Conservation (phyloP, 2,329 filamentous ascomycete species). For the Colletotrichum agaves region DNA sequence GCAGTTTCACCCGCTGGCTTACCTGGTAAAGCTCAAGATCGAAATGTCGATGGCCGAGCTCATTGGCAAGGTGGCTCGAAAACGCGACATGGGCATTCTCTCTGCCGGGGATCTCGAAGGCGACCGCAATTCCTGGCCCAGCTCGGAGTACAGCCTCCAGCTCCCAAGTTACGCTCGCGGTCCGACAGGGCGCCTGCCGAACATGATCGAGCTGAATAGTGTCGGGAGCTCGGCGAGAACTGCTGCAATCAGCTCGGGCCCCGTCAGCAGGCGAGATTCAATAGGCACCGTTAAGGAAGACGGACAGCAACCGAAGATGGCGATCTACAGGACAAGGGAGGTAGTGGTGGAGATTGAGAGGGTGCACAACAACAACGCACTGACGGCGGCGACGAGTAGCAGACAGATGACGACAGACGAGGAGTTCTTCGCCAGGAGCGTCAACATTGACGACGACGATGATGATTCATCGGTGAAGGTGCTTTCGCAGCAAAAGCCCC, state of each 20-base stretch:
- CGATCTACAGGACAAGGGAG: slow-evolving; percentile 28
- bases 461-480: background rate
- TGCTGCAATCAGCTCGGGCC: slow-evolving; percentile 19
- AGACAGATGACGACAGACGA: background rate
- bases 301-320: slow-evolving; percentile 28
- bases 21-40: slow-evolving; percentile 64
- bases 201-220: slow-evolving; percentile 6
- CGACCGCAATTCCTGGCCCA: slow-evolving; percentile 17
- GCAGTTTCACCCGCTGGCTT: slow-evolving; percentile 63
- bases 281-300: background rate
- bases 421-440: background rate
- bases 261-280: slow-evolving; percentile 3
- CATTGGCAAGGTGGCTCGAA: slow-evolving; percentile 53
- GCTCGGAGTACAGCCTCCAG: slow-evolving; percentile 25
- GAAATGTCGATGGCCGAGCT: slow-evolving; percentile 65
- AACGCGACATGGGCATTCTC: slow-evolving; percentile 29
- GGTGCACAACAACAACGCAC: background rate
- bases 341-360: slow-evolving; percentile 30
- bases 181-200: background rate
- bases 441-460: background rate
- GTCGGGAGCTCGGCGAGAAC: background rate
- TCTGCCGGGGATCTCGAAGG: slow-evolving; percentile 18
- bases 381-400: background rate
- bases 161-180: slow-evolving; percentile 8
- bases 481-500: background rate